Evolutionary conservation across 306 rosid genomes (phyloP), one percentile per base, ranked within the genome.

Genomic region (Malus sylvestris): DNA sequence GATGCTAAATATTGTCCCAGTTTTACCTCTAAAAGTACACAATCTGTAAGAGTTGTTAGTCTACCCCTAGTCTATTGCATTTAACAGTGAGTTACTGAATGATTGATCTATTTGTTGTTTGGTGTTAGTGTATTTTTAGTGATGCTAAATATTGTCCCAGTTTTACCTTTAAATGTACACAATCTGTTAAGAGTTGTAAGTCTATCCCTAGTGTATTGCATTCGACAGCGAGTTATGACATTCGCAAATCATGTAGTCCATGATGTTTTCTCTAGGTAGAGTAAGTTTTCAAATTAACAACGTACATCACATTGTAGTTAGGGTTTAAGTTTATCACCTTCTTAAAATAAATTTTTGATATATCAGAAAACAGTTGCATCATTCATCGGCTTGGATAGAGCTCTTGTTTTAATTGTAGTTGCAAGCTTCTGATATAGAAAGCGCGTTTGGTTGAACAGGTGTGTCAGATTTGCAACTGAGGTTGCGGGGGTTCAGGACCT

Each of bases 401-500:
- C 61, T 55, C 12, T 78, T 67, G 44, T 73, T 77, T 70, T 68
- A 42, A 35, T 72, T 46, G 70, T 81, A 53, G 67, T n/a, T 57
- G 53, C 30, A 67, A 35, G 84, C 68, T 72, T 75, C 83, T 84
- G 72, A 78, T 77, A 58, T 29, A 59, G 22, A 78, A 51, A 33
- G 67, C n/a, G n/a, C 42, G 42, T 76, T 83, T 76, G 52, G 35
- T 81, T 68, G 38, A 73, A 77, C 90, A 96, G 98, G 89, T 96
- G 98, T 77, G 99, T 96, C 5, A 89, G 99, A 82, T 96, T 92
- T 89, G 99, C 99, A 80, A 75, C 98, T 68, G 97, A 96, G 91
- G 91, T 96, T 87, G 99, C 97, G 49, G 98, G 98, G 77, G 97
- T 95, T 87, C 90, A 92, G 83, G 99, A 95, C 85, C 99, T 95